phyloP scores from a whole-genome alignment of 1,139 yeast species.

The Scheffersomyces illinoinensis region DNA sequence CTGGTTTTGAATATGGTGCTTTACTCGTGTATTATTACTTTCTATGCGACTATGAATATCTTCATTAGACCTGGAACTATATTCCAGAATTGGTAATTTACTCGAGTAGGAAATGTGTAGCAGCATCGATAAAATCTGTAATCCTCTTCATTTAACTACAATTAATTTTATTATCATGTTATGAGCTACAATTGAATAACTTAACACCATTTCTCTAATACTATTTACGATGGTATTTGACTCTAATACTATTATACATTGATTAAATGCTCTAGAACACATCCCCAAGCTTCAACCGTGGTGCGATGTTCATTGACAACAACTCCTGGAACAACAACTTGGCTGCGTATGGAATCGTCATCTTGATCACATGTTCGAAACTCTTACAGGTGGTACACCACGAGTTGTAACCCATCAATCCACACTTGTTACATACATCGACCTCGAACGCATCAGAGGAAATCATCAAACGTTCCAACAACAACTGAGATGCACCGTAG shows the following conservation, averaged over 20 bases:
- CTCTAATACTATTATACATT: neutral
- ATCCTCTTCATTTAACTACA: no score
- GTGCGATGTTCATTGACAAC: conserved; percentile 96
- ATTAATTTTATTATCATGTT: neutral
- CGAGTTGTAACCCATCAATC: conserved; percentile 96
- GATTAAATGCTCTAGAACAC: conserved; percentile 48
- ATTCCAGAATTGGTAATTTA: no score
- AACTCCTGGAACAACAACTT: conserved; percentile 93
- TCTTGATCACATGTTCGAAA: conserved; percentile 80
- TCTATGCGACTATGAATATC: no score
- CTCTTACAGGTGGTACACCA: conserved; percentile 97
- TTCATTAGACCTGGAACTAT: no score
- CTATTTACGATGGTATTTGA: neutral
- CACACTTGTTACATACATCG: conserved; percentile 91
- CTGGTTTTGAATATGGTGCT: no score
- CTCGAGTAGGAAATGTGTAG: no score
- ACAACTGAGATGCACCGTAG: conserved; percentile 94
- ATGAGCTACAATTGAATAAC: no score
- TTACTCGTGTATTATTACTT: neutral
- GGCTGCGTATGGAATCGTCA: conserved; percentile 99
- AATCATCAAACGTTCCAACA: conserved; percentile 91
- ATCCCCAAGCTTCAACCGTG: conserved; percentile 86
- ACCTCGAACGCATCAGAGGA: conserved; percentile 98
- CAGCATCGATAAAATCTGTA: no score
- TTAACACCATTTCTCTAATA: neutral